Percentiles rank a stretch among this genome's conserved stretches.
Evolutionary conservation across 1,139 yeast species (phyloP).

Genomic region (Yamadazyma siamensis): DNA sequence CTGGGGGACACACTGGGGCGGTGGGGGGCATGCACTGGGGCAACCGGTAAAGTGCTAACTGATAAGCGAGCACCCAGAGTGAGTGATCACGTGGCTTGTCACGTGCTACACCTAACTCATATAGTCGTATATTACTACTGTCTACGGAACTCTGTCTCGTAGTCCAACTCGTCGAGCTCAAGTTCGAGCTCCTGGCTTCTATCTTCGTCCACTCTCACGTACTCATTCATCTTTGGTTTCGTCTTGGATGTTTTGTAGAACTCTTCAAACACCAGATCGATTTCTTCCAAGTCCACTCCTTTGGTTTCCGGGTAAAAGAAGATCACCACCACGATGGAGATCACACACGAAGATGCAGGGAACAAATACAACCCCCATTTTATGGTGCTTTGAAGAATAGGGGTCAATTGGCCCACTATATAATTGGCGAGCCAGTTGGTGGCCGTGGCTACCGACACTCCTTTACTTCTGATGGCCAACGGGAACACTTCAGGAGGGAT

Average conservation of each 20-base stretch:
- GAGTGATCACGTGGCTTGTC: no score
- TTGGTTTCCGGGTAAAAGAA: conserved; percentile 83
- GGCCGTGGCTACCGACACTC: conserved; percentile 52
- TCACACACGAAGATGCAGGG: conserved; percentile 46
- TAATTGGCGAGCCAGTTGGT: conserved; percentile 55
- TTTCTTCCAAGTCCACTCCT: conserved; percentile 84
- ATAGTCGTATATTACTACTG: no score
- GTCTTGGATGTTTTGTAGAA: conserved; percentile 17
- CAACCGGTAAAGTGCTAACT: no score
- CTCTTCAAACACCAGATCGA: conserved; percentile 78
- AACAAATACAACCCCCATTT: conserved; percentile 50
- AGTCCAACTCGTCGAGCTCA: conserved; percentile 22
- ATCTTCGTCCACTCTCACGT: conserved; percentile 11
- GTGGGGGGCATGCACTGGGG: no score
- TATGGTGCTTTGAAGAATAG: conserved; percentile 44
- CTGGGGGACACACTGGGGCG: no score
- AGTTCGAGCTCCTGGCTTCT: conserved; percentile 9
- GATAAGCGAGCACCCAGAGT: no score
- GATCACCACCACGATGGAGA: conserved; percentile 52
- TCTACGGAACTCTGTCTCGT: conserved; percentile 11
- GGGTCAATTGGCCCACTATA: conserved; percentile 54
- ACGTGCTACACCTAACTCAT: no score
- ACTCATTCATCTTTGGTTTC: conserved; percentile 19
- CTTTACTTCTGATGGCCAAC: conserved; percentile 51
- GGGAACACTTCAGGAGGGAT: conserved; percentile 56